phyloP scores from a whole-genome alignment of 1,284 basidiomycete genomes.

The Cryptococcus sp. region DNA sequence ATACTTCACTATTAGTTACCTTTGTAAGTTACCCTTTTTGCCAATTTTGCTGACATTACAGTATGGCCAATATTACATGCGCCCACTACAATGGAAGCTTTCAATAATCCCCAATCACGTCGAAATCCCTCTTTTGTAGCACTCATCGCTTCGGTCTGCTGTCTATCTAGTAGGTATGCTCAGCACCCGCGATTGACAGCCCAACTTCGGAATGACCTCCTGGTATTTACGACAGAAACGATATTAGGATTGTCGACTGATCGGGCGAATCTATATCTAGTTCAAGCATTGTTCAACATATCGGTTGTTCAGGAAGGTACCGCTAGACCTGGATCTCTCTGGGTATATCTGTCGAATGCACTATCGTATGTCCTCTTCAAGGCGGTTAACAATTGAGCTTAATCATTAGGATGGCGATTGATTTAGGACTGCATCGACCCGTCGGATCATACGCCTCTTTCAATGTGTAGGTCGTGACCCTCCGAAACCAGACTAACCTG shows the following conservation, averaged over 20 bases:
- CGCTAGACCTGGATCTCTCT: conserved; percentile 21
- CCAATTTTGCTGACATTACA: conserved; percentile 1
- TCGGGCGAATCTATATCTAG: conserved; percentile 22
- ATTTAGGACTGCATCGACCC: conserved; percentile 29
- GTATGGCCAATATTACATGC: conserved; percentile 35
- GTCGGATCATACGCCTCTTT: conserved; percentile 28
- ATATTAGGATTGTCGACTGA: conserved; percentile 16
- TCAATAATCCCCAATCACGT: conserved; percentile 14
- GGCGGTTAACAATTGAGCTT: background rate
- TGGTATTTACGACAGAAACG: conserved; percentile 18
- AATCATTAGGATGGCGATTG: conserved; percentile 21
- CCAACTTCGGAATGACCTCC: conserved; percentile 11
- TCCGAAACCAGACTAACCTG: background rate
- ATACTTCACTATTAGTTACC: conserved; percentile 33
- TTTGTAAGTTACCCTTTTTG: conserved; percentile 14
- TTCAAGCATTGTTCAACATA: conserved; percentile 33
- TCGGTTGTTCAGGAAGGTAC: conserved; percentile 32
- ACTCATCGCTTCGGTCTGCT: conserved; percentile 28
- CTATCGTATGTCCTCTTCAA: conserved; percentile 13
- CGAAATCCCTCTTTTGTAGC: conserved; percentile 30
- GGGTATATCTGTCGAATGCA: conserved; percentile 26
- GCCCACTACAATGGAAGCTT: conserved; percentile 28
- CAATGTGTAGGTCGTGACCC: conserved; percentile 9
- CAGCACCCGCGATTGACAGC: conserved; percentile 18
- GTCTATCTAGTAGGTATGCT: conserved; percentile 29